phyloP scores from a whole-genome alignment of 2,329 filamentous ascomycete species.

The Penicillium digitatum region DNA sequence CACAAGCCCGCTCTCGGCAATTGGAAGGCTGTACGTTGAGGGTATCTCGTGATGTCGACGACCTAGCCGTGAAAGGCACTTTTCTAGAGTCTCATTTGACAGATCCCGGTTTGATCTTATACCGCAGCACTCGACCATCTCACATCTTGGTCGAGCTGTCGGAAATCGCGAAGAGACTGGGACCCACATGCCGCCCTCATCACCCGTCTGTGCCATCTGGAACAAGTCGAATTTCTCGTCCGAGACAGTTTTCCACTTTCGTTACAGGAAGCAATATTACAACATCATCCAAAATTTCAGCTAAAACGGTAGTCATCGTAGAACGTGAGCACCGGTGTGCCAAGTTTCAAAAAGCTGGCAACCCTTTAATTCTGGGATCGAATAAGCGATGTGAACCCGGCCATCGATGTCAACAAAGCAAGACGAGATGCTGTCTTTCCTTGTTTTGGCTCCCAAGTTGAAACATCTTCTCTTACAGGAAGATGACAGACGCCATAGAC shows the following conservation, averaged over 20 bases:
- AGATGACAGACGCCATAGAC: too few species aligned
- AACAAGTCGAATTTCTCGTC: conserved; percentile 1
- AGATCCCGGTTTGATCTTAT: neutral
- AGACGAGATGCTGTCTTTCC: conserved; percentile 1
- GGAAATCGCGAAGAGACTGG: neutral
- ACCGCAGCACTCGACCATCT: neutral
- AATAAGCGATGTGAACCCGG: too few species aligned
- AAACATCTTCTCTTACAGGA: conserved; percentile 3
- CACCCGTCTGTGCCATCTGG: neutral
- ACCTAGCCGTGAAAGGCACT: neutral
- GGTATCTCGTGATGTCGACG: neutral
- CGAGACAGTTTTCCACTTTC: neutral
- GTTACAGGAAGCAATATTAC: neutral
- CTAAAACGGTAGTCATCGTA: neutral
- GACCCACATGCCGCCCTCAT: conserved; percentile 6
- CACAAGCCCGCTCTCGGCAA: neutral
- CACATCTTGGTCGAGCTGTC: neutral
- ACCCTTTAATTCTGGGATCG: neutral
- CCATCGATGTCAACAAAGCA: neutral
- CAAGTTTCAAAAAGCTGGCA: neutral
- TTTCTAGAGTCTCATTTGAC: conserved; percentile 6
- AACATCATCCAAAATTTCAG: conserved; percentile 3
- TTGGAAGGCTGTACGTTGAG: neutral
- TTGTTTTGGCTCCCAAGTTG: neutral
- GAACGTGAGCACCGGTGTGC: neutral